These are phyloP conservation scores for Suhomyces sp. DNA, from an alignment of 805 yeast genomes.

Conservation along the genomic window DNA sequence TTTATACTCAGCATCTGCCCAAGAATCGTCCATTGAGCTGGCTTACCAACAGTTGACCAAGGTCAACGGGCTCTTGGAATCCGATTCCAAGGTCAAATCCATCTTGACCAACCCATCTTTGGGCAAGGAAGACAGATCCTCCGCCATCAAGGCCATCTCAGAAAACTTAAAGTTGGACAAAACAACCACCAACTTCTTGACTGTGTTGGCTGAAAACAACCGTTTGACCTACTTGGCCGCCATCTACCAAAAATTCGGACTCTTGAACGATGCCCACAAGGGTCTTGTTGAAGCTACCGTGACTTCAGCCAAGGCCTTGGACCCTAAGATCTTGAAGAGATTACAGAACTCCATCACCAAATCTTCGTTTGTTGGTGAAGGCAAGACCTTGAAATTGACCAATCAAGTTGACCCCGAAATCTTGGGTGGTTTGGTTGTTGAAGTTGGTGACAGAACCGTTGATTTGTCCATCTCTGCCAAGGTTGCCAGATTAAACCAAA, in stretches of 20 bases:
- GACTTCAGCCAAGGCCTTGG: constrained; percentile 84
- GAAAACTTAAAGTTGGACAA: constrained; percentile 55
- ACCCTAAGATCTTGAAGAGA: constrained; percentile 73
- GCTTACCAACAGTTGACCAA: constrained; percentile 64
- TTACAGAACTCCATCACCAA: constrained; percentile 73
- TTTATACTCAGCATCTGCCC: constrained; percentile 85
- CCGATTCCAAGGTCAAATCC: constrained; percentile 62
- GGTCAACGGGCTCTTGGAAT: constrained; percentile 52
- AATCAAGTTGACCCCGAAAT: constrained; percentile 87
- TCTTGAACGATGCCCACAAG: constrained; percentile 82
- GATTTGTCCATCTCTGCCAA: constrained; percentile 85
- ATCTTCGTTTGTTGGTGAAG: constrained; percentile 80
- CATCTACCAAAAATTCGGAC: constrained; percentile 68
- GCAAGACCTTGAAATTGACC: constrained; percentile 79
- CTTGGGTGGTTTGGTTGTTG: constrained; percentile 93
- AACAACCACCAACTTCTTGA: constrained; percentile 74
- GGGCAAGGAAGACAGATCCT: constrained; percentile 68
- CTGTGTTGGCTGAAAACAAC: constrained; percentile 91
- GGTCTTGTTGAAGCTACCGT: constrained; percentile 93
- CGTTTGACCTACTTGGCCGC: constrained; percentile 70
- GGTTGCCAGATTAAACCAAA: constrained; percentile 85
- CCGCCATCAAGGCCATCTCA: constrained; percentile 63
- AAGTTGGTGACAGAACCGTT: constrained; percentile 95
- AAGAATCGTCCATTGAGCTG: constrained; percentile 71
- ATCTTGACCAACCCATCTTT: constrained; percentile 82